These are phyloP conservation scores for Aspergillus sp. DNA, from an alignment of 2,329 filamentous ascomycete genomes.

Conservation along the genomic window DNA sequence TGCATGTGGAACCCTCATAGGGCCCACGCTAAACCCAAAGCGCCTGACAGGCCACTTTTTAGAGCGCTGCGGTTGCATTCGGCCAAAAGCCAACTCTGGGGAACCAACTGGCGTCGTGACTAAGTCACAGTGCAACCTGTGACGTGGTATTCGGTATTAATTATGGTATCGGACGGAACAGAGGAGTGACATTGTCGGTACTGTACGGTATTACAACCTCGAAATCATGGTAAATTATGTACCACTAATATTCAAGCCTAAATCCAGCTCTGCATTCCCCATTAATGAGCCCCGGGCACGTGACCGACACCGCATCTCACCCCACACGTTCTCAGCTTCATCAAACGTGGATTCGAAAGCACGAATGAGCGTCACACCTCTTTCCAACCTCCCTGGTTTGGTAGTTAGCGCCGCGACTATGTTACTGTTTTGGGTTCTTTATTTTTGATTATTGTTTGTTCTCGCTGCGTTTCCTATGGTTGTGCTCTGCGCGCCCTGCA, in stretches of 20 bases:
- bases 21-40: conserved; percentile 1
- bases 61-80: conserved; percentile 28
- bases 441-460: background rate
- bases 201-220: background rate
- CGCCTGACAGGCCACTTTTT: conserved; percentile 1
- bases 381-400: background rate
- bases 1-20: conserved; percentile 17
- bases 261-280: background rate
- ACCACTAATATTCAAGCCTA: background rate
- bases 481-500: background rate
- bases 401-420: conserved; percentile 1
- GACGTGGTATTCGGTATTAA: conserved; percentile 16
- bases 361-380: conserved; percentile 4
- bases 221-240: background rate
- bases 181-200: background rate
- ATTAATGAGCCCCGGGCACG: background rate
- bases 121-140: conserved; percentile 23
- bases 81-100: conserved; percentile 24
- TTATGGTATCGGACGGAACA: background rate
- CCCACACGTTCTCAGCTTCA: conserved; percentile 15
- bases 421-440: conserved; percentile 8
- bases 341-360: background rate
- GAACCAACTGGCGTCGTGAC: background rate
- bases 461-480: background rate
- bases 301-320: background rate